These are phyloP conservation scores for Saccharomycopsis crataegensis DNA, from an alignment of 1,139 yeast species.

Conservation along the genomic window DNA sequence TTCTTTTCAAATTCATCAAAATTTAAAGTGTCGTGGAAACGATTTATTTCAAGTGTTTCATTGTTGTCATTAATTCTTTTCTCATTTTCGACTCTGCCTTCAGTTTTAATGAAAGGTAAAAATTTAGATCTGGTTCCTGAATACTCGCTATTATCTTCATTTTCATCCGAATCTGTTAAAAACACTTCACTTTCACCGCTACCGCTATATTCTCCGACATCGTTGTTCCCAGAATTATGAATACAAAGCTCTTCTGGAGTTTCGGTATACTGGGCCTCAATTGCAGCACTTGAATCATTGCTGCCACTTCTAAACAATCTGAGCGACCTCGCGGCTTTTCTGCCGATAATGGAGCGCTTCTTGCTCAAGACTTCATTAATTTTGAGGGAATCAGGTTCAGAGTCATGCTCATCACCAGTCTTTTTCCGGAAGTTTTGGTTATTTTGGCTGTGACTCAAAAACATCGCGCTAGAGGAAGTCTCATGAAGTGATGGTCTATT, in stretches of 20 bases:
- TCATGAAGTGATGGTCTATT: no score
- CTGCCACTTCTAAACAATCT: constrained; percentile 32
- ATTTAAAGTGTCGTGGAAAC: no score
- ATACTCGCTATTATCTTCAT: no score
- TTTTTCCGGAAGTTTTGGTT: constrained; percentile 1
- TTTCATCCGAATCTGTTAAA: neutral
- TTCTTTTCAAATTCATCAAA: neutral
- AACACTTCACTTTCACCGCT: neutral
- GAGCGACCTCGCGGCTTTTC: constrained; percentile 48
- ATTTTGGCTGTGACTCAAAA: neutral
- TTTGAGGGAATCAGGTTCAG: neutral
- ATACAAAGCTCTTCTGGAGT: neutral
- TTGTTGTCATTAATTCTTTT: neutral
- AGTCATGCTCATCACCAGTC: neutral
- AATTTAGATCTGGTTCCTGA: no score
- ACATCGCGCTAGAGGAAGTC: neutral
- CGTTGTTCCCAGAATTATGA: no score
- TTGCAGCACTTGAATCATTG: neutral
- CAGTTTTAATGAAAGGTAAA: no score
- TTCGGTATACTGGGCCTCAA: neutral
- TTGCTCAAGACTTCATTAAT: neutral
- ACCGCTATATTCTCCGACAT: no score
- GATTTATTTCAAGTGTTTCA: neutral
- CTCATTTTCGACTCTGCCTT: neutral
- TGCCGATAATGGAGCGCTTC: constrained; percentile 25